Percentiles rank a stretch among this genome's conserved stretches.
These are phyloP conservation scores for Ammopiptanthus mongolicus DNA, from an alignment of 306 rosid genomes.

Conservation along the genomic window DNA sequence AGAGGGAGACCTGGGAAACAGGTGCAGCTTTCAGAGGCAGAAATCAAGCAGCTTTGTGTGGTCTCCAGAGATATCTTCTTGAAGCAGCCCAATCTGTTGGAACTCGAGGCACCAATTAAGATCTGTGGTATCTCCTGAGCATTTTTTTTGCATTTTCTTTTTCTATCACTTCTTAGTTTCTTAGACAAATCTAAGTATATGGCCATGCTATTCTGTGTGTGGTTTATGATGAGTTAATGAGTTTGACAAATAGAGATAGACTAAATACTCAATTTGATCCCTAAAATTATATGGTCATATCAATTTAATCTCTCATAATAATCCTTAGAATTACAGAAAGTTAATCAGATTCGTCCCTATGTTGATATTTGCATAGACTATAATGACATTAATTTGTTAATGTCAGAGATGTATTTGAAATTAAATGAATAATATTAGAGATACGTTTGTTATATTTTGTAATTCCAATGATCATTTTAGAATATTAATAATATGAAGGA, in stretches of 20 bases:
- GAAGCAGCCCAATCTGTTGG: slow-evolving; percentile 35
- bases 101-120: slow-evolving; percentile 38
- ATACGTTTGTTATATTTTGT: no score
- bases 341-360: no score
- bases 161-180: neutral
- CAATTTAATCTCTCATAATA: no score
- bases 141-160: neutral
- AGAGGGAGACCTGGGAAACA: slow-evolving; percentile 38
- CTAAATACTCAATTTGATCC: no score
- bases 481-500: no score
- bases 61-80: slow-evolving; percentile 31
- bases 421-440: no score
- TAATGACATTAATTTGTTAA: no score
- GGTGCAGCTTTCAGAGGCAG: slow-evolving; percentile 34
- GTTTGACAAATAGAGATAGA: slow-evolving; percentile 16
- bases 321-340: no score
- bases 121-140: slow-evolving; percentile 23
- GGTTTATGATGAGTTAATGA: slow-evolving; percentile 6
- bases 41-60: slow-evolving; percentile 34
- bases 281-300: no score
- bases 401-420: no score
- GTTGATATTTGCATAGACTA: no score
- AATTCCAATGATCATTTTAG: no score
- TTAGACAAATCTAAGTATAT: neutral
- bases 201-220: neutral